Percentiles rank a stretch among this genome's conserved stretches.
phyloP scores from a whole-genome alignment of 2,329 filamentous ascomycete genomes.

The Ophiostoma perfectum region DNA sequence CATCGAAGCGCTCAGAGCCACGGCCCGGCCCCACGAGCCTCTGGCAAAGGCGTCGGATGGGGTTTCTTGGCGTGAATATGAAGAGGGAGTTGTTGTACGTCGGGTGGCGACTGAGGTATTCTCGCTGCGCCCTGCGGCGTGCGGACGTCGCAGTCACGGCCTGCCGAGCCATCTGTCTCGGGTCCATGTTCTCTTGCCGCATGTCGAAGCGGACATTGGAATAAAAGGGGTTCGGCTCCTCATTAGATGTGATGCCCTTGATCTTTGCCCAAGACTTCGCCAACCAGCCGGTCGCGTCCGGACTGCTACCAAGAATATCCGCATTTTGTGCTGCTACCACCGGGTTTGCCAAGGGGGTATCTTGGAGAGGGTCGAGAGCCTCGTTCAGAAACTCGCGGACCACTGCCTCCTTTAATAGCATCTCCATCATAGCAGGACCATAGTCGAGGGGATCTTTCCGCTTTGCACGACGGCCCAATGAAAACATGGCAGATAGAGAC shows the following conservation, averaged over 20 bases:
- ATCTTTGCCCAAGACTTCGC: constrained; percentile 53
- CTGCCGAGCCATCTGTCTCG: constrained; percentile 82
- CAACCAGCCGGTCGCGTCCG: neutral
- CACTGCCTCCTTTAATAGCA: constrained; percentile 93
- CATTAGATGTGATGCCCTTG: constrained; percentile 50
- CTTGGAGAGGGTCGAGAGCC: constrained; percentile 44
- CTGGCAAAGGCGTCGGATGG: constrained; percentile 77
- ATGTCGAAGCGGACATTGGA: constrained; percentile 64
- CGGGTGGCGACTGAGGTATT: constrained; percentile 81
- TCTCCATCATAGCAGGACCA: constrained; percentile 85
- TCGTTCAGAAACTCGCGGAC: constrained; percentile 93
- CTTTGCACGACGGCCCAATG: constrained; percentile 54
- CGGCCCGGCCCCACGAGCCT: constrained; percentile 85
- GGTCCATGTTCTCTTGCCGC: constrained; percentile 73
- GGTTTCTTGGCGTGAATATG: constrained; percentile 74
- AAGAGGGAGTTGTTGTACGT: constrained; percentile 90
- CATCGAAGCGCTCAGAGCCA: constrained; percentile 80
- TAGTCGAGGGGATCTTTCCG: constrained; percentile 83
- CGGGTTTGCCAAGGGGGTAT: constrained; percentile 21
- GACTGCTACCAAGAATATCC: neutral
- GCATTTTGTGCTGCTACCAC: neutral
- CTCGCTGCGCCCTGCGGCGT: constrained; percentile 80
- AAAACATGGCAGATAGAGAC: constrained; percentile 65
- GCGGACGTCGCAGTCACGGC: constrained; percentile 78
- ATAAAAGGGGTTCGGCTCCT: constrained; percentile 93